phyloP scores from a whole-genome alignment of 78 protist species.

The Salpingoeca rosetta region DNA sequence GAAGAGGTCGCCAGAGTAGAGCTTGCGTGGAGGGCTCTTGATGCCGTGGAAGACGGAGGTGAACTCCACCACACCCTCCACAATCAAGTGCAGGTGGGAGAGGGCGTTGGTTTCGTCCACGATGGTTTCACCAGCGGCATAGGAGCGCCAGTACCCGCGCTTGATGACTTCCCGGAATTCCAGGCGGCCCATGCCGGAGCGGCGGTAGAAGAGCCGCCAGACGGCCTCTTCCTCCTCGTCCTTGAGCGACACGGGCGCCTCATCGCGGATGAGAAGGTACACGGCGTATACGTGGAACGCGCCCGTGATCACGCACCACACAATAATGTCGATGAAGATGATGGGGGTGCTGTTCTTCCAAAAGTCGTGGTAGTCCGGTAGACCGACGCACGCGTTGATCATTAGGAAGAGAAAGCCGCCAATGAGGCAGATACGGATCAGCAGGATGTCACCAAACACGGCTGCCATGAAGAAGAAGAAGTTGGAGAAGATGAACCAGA shows the following conservation, averaged over 20 bases:
- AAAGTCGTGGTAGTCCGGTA: background rate
- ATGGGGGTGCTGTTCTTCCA: background rate
- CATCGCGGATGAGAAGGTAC: background rate
- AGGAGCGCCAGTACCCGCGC: background rate
- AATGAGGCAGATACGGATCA: background rate
- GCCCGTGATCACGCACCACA: background rate
- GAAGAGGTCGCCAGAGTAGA: slow-evolving; percentile 3
- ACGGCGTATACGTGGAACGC: background rate
- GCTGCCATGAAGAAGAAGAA: background rate
- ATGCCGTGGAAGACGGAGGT: background rate
- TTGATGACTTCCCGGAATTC: background rate
- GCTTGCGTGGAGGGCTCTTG: background rate
- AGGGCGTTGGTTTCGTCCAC: background rate
- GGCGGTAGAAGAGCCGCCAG: slow-evolving; percentile 11
- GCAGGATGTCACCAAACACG: background rate
- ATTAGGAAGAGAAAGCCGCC: background rate
- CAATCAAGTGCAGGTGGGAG: background rate
- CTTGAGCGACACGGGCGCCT: background rate
- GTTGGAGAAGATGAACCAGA: background rate
- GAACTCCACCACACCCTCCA: background rate
- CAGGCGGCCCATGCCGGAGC: slow-evolving; percentile 1
- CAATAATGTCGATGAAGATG: background rate
- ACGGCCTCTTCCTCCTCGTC: background rate
- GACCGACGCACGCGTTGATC: background rate
- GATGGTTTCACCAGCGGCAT: background rate